phyloP scores from a whole-genome alignment of 2,329 filamentous ascomycete genomes.

The Penicillium sp. region DNA sequence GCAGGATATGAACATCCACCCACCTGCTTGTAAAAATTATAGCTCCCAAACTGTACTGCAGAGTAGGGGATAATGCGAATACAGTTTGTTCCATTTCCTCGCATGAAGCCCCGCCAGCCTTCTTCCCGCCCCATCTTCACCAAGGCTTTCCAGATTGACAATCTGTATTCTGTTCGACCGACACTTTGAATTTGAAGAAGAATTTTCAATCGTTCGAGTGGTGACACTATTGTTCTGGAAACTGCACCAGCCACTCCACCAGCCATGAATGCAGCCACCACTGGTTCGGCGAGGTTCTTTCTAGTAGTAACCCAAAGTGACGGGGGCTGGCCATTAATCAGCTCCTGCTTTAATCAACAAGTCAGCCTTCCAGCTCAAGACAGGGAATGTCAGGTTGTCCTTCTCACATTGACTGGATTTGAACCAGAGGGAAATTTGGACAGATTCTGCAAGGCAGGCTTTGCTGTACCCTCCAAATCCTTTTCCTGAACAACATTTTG shows the following conservation, averaged over 20 bases:
- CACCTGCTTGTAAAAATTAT: conserved; percentile 95
- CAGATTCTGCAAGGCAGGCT: conserved; percentile 19
- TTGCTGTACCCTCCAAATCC: conserved; percentile 17
- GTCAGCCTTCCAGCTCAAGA: neutral
- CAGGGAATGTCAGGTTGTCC: no score
- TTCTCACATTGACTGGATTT: neutral
- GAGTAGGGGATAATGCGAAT: conserved; percentile 98
- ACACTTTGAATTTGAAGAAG: conserved; percentile 94
- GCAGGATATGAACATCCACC: conserved; percentile 33
- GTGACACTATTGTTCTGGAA: conserved; percentile 95
- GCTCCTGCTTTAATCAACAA: conserved; percentile 10
- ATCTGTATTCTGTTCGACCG: conserved; percentile 86
- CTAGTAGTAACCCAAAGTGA: conserved; percentile 27
- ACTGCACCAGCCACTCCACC: conserved; percentile 93
- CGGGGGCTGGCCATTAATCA: conserved; percentile 10
- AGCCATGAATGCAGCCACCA: conserved; percentile 87
- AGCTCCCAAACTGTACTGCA: conserved; percentile 95
- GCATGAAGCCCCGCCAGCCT: conserved; percentile 96
- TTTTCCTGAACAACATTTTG: conserved; percentile 25
- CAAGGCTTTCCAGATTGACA: conserved; percentile 84
- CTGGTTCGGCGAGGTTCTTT: conserved; percentile 69
- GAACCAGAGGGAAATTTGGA: conserved; percentile 22
- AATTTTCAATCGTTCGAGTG: conserved; percentile 93
- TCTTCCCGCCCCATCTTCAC: conserved; percentile 96
- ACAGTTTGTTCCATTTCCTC: conserved; percentile 97